phyloP scores from a whole-genome alignment of 2,329 filamentous ascomycete species.

The Pestalotiopsis sp. region DNA sequence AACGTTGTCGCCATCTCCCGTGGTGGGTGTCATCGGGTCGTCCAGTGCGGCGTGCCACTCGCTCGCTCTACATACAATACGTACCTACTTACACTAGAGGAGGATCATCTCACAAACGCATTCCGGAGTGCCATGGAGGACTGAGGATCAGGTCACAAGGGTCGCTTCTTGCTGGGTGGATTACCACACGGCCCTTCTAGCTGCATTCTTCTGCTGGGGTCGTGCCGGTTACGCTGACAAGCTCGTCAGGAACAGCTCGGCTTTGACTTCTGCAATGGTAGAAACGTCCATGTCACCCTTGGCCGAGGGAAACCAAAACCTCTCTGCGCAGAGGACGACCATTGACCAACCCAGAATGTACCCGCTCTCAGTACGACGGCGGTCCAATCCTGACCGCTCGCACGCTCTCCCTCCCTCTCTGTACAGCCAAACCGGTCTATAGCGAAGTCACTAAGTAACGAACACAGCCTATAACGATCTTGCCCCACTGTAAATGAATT shows the following conservation, averaged over 20 bases:
- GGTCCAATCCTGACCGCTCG: background rate
- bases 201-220: constrained; percentile 9
- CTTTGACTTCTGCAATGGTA: constrained; percentile 14
- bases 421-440: background rate
- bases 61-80: background rate
- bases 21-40: constrained; percentile 9
- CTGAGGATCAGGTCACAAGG: constrained; percentile 8
- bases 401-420: background rate
- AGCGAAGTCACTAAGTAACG: too few relatives aligned
- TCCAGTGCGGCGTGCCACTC: background rate
- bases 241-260: constrained; percentile 9
- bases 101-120: constrained; percentile 2
- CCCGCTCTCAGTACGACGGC: constrained; percentile 8
- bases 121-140: background rate
- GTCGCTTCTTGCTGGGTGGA: background rate
- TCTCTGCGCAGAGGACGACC: constrained; percentile 1
- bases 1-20: background rate
- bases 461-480: too few relatives aligned
- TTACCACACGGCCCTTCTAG: constrained; percentile 13
- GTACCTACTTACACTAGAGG: background rate
- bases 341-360: background rate
- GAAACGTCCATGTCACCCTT: background rate
- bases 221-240: constrained; percentile 4
- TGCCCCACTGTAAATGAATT: too few relatives aligned
- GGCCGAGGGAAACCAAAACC: background rate